These are phyloP conservation scores for Casaregolazyma lundiana DNA, from an alignment of 1,139 yeast genomes.

Conservation along the genomic window DNA sequence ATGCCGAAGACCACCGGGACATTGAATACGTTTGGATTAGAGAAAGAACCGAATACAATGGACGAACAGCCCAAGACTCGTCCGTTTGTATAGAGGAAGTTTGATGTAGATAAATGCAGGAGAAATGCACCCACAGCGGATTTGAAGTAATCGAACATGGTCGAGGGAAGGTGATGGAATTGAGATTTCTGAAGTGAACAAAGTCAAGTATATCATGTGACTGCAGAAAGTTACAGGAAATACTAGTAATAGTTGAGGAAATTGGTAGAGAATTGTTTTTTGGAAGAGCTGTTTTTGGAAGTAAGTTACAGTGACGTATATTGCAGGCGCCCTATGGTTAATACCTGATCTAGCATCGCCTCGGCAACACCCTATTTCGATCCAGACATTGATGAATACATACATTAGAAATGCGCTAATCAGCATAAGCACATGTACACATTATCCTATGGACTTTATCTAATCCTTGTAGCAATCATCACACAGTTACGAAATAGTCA, in stretches of 20 bases:
- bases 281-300: too few relatives aligned
- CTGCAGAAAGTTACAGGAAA: conserved; percentile 27
- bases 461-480: too few relatives aligned
- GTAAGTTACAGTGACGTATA: too few relatives aligned
- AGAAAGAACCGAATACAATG: conserved; percentile 31
- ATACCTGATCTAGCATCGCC: too few relatives aligned
- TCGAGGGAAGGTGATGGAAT: not conserved
- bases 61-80: conserved; percentile 44
- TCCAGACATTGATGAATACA: too few relatives aligned
- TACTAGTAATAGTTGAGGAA: conserved; percentile 9
- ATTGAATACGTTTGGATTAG: conserved; percentile 24
- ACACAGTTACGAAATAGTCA: not conserved
- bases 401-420: too few relatives aligned
- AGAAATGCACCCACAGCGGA: conserved; percentile 42
- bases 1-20: conserved; percentile 33
- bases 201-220: too few relatives aligned
- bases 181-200: too few relatives aligned
- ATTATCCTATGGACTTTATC: too few relatives aligned
- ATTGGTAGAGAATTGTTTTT: not conserved
- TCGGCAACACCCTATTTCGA: too few relatives aligned
- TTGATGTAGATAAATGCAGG: conserved; percentile 42
- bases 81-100: conserved; percentile 38
- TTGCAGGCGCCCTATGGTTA: too few relatives aligned
- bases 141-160: conserved; percentile 43
- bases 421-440: too few relatives aligned